phyloP scores from a whole-genome alignment of 2,329 filamentous ascomycete genomes.

The Graphiopsis chlorocephala region DNA sequence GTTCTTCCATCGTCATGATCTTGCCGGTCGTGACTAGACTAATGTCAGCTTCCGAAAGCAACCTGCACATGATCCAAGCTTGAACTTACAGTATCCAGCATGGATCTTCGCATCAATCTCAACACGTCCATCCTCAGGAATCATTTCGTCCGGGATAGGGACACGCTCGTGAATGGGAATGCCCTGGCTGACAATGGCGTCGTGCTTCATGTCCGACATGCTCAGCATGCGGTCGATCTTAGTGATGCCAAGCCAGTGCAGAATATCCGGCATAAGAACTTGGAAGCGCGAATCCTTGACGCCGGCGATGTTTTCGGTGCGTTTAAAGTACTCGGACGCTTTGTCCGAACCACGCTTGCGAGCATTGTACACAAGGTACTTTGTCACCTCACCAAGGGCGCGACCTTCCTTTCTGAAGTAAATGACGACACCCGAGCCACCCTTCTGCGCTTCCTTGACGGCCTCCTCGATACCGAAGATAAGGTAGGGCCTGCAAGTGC shows the following conservation, averaged over 20 bases:
- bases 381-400: slow-evolving; percentile 91
- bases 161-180: slow-evolving; percentile 87
- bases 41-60: slow-evolving; percentile 19
- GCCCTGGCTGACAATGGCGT: slow-evolving; percentile 80
- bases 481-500: slow-evolving; percentile 91
- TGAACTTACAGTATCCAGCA: slow-evolving; percentile 69
- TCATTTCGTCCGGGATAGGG: slow-evolving; percentile 89
- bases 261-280: slow-evolving; percentile 86
- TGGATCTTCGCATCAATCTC: slow-evolving; percentile 99
- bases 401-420: slow-evolving; percentile 98
- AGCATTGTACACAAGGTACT: slow-evolving; percentile 79
- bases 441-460: slow-evolving; percentile 92
- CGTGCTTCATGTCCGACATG: slow-evolving; percentile 98
- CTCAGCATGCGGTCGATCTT: slow-evolving; percentile 98
- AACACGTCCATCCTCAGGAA: slow-evolving; percentile 91
- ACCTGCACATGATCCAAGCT: not conserved
- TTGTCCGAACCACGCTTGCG: slow-evolving; percentile 73
- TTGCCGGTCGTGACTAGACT: slow-evolving; percentile 73
- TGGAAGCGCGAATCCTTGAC: slow-evolving; percentile 98
- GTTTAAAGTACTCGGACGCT: slow-evolving; percentile 90
- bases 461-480: slow-evolving; percentile 97
- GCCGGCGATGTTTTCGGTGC: slow-evolving; percentile 97
- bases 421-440: slow-evolving; percentile 91
- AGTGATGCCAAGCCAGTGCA: slow-evolving; percentile 96
- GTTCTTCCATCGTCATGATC: slow-evolving; percentile 81